Percentiles rank a stretch among this genome's conserved stretches.
phyloP scores from a whole-genome alignment of 2,329 filamentous ascomycete species.

The Pestalotiopsis sp. region DNA sequence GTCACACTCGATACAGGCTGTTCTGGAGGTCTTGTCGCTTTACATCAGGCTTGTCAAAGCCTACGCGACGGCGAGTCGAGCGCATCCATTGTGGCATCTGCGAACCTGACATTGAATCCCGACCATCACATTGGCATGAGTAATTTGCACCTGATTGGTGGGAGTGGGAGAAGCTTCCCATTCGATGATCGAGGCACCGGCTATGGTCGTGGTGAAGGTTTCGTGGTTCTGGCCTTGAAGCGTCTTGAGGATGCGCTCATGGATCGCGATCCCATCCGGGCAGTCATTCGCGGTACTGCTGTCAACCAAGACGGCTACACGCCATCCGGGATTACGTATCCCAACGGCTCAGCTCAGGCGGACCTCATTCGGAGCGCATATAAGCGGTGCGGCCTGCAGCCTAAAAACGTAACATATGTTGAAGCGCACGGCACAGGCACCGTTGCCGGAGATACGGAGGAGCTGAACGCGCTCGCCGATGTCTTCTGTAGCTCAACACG shows the following conservation, averaged over 20 bases:
- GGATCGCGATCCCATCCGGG: slow-evolving; percentile 35
- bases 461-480: neutral
- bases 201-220: slow-evolving; percentile 36
- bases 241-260: slow-evolving; percentile 37
- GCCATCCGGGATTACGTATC: slow-evolving; percentile 42
- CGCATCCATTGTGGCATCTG: neutral
- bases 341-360: slow-evolving; percentile 34
- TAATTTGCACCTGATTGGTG: slow-evolving; percentile 18
- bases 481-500: neutral
- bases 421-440: slow-evolving; percentile 16
- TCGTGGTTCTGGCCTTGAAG: slow-evolving; percentile 42
- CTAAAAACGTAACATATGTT: neutral
- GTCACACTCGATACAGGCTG: slow-evolving; percentile 14
- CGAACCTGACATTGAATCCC: slow-evolving; percentile 2
- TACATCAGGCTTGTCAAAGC: slow-evolving; percentile 5
- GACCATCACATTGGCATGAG: neutral
- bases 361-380: slow-evolving; percentile 33
- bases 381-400: slow-evolving; percentile 26
- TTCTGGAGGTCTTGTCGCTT: slow-evolving; percentile 7
- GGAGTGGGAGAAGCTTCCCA: slow-evolving; percentile 26
- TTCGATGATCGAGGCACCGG: slow-evolving; percentile 37
- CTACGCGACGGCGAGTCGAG: neutral
- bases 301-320: slow-evolving; percentile 39
- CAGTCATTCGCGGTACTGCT: slow-evolving; percentile 35
- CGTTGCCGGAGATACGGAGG: slow-evolving; percentile 1